Percentiles rank a stretch among this genome's conserved stretches.
Evolutionary conservation across 352 stramenopile genomes (phyloP).

Genomic region (Globisporangium paroecandrum): DNA sequence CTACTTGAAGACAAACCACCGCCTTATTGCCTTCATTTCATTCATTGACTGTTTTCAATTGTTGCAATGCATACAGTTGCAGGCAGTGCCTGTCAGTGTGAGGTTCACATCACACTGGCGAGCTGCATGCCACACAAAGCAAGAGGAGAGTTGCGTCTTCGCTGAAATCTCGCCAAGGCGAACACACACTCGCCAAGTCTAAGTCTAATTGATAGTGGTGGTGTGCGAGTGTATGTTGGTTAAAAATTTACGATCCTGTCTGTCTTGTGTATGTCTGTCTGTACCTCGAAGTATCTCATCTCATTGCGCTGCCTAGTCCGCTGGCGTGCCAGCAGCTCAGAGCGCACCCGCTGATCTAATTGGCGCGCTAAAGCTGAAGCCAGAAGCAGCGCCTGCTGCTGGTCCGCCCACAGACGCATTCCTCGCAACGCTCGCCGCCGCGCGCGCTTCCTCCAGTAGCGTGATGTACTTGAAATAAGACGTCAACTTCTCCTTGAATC

Average conservation of each 20-base stretch:
- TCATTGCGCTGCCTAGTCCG: not conserved
- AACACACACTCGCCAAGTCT: not conserved
- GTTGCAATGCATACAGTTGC: no score
- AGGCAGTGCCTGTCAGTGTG: no score
- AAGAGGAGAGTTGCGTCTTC: no score
- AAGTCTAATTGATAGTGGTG: not conserved
- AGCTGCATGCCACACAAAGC: no score
- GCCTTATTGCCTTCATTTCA: not conserved
- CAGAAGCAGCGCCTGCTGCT: not conserved
- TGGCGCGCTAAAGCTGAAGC: conserved; percentile 15
- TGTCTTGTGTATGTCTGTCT: not conserved
- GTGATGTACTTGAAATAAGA: conserved; percentile 53
- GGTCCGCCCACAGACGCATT: conserved; percentile 16
- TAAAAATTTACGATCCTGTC: not conserved
- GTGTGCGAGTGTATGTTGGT: not conserved
- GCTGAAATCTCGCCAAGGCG: not conserved
- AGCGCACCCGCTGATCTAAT: conserved; percentile 7
- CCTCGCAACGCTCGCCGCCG: conserved; percentile 39
- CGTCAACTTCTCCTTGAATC: conserved; percentile 35
- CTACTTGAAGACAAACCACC: not conserved
- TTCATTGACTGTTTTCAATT: not conserved
- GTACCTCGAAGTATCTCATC: not conserved
- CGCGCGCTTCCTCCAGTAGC: conserved; percentile 51
- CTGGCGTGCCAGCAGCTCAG: not conserved
- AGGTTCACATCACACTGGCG: no score